Evolutionary conservation across 805 yeast genomes (phyloP), one percentile per base, ranked within the genome.

Genomic region (Suhomyces emberorum): DNA sequence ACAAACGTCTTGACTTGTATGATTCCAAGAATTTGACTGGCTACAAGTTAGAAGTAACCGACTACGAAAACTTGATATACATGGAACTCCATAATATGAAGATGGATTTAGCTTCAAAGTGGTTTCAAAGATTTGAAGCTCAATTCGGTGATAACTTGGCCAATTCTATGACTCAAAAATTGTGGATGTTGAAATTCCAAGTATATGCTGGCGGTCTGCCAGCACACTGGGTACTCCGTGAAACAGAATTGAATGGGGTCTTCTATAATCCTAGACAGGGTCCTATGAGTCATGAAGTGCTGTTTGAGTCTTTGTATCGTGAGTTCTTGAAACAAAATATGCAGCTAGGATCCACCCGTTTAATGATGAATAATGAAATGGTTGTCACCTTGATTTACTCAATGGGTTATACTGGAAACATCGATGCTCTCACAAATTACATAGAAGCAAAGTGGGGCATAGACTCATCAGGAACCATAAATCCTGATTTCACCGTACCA

Each of bases 11-110:
- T 1, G 38, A 44, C 34, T 35, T 56, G 17, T 47, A 55, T 37
- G 36, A 32, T 10, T 43, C 49, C 6, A 28, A 31, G 9, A 17
- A 38, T 4, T 31, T 42, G 14, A 38, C 44, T 2, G 53, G 48
- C 1, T 48, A 48, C 31, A 35, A 34, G 21, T 41, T 63, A 19
- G 34, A 42, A 2, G 40, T 49, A 2, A 37, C 38, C 3, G 73
- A 69, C 47, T 65, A 54, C 42, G 72, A 68, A 41, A 68, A 64
- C 46, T 49, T 69, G 41, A 57, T 67, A 14, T 15, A 34, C 28
- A 47, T 67, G 35, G 73, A 68, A 43, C 46, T 58, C 34, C 42
- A 48, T 35, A 66, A 63, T 47, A 42, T 40, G n/a, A 67, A 65
- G 39, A 41, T 60, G 25, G 73, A 68, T 47, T 54, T 67, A 44